Evolutionary conservation across 345 rosid genomes (phyloP), one percentile per base, ranked within the genome.

Genomic region (Anacardium occidentale): DNA sequence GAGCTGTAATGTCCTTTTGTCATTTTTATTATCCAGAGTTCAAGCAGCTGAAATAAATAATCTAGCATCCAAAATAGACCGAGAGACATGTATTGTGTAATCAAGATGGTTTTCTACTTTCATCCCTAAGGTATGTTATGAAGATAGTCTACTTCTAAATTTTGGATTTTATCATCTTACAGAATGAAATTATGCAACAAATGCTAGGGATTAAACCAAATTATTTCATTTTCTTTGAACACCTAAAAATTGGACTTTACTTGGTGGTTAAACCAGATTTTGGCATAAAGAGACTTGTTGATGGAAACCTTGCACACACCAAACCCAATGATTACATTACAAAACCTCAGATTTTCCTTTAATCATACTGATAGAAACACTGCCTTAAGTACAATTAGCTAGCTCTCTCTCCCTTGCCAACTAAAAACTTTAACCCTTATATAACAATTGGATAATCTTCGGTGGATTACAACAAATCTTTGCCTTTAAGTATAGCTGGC

Each of bases 391-490:
- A 57, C 79, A 76, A 50, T 79, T 72, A 34, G 66, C 80, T 69
- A 34, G 62, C 71, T 25, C 79, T 45, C 63, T 50, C 52, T 48
- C 44, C 32, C 68, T 69, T 26, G 32, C 70, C 45, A 55, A n/a
- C 22, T 54, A 42, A 68, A 18, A 10, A 51, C 20, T 63, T 65
- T 75, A 25, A 37, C 68, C 20, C 57, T 37, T 21, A 64, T 75
- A 80, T 37, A 75, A 55, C 70, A 73, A 72, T 58, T 55, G 55
- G 34, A 68, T 12, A 52, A 64, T 52, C 56, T 57, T 64, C 54
- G 55, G 82, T 75, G 83, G 82, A 77, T 79, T 75, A 79, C 80
- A 71, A 54, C 78, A 37, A 81, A 79, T 77, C 72, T 72, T 64
- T 44, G 73, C 51, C 76, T 77, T 59, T 69, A 61, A 64, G 68